phyloP scores from a whole-genome alignment of 2,329 filamentous ascomycete genomes.

The Didymellaceae sp. region DNA sequence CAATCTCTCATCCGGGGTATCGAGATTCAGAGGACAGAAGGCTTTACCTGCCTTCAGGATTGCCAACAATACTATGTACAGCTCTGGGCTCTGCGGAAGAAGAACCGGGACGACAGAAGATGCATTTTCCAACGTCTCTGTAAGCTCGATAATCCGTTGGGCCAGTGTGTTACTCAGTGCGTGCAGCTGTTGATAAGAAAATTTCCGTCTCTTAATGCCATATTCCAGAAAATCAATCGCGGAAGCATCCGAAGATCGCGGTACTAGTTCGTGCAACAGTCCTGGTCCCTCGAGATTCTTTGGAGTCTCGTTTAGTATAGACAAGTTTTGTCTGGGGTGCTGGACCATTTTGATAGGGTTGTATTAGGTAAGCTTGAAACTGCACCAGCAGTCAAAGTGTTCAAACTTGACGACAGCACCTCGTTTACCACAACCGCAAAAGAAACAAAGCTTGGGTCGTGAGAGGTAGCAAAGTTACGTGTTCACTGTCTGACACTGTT shows the following conservation, averaged over 20 bases:
- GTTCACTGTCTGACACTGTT: neutral
- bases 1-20: slow-evolving; percentile 77
- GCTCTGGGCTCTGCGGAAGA: slow-evolving; percentile 74
- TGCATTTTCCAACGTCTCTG: slow-evolving; percentile 38
- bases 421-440: slow-evolving; percentile 1
- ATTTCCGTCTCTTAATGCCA: slow-evolving; percentile 52
- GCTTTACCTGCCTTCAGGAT: slow-evolving; percentile 82
- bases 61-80: slow-evolving; percentile 80
- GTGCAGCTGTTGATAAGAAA: slow-evolving; percentile 72
- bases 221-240: slow-evolving; percentile 70
- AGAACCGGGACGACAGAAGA: slow-evolving; percentile 73
- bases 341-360: slow-evolving; percentile 36
- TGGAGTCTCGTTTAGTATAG: slow-evolving; percentile 64
- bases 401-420: neutral
- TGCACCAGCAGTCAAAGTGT: slow-evolving; percentile 1
- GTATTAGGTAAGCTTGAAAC: slow-evolving; percentile 17
- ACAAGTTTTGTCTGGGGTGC: slow-evolving; percentile 25
- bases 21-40: slow-evolving; percentile 83
- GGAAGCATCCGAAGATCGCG: slow-evolving; percentile 40
- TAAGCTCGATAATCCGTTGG: slow-evolving; percentile 28
- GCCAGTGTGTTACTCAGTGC: slow-evolving; percentile 63
- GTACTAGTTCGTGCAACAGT: slow-evolving; percentile 69
- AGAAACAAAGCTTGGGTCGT: neutral
- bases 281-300: slow-evolving; percentile 59
- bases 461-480: neutral